These are phyloP conservation scores for Wickerhamomyces hampshirensis DNA, from an alignment of 805 yeast species.

Conservation along the genomic window DNA sequence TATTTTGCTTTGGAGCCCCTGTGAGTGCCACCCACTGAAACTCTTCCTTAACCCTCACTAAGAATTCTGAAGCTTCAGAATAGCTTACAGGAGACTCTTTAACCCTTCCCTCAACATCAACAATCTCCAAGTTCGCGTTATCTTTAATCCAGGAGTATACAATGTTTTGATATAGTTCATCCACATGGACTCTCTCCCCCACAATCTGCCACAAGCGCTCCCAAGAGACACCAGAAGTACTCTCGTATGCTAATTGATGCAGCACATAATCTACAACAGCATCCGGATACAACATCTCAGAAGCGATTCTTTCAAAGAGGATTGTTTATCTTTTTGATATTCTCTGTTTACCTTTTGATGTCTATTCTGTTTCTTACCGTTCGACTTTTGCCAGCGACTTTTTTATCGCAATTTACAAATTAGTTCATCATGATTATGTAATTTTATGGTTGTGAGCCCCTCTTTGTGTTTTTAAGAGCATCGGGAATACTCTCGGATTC, in stretches of 20 bases:
- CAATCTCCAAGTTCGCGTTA: constrained; percentile 18
- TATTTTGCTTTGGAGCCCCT: constrained; percentile 48
- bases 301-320: neutral
- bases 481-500: too few relatives aligned
- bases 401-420: too few relatives aligned
- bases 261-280: constrained; percentile 28
- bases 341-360: neutral
- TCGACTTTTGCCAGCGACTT: neutral
- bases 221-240: constrained; percentile 28
- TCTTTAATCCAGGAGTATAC: constrained; percentile 34
- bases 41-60: constrained; percentile 43
- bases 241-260: constrained; percentile 32
- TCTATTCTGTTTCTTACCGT: neutral
- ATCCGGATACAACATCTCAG: constrained; percentile 12
- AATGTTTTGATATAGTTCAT: constrained; percentile 28
- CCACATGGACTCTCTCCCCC: constrained; percentile 17
- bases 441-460: too few relatives aligned
- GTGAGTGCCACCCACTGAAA: constrained; percentile 55
- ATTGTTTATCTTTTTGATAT: neutral
- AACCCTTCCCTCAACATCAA: constrained; percentile 6
- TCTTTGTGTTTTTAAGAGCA: too few relatives aligned
- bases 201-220: constrained; percentile 30
- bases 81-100: constrained; percentile 1
- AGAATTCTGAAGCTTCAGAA: constrained; percentile 6
- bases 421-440: too few relatives aligned